Evolutionary conservation across 495 filamentous ascomycete genomes (phyloP), one percentile per base, ranked within the genome.

Genomic region (Endocarpon pusillum): DNA sequence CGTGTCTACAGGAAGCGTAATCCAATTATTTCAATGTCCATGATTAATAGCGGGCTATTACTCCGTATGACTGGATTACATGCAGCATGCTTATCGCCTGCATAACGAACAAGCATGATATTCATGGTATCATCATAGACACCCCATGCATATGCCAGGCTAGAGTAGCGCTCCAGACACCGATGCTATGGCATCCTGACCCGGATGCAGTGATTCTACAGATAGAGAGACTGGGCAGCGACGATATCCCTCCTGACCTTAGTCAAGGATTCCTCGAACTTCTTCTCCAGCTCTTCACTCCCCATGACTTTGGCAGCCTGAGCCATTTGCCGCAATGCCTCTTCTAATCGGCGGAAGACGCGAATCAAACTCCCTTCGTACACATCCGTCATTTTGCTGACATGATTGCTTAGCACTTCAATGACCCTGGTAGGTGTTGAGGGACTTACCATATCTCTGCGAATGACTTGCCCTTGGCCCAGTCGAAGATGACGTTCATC

Each of bases 271-370:
- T 69, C 60, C 52, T 92, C 83, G 44, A 97, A 97, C 50, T 81
- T 96, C 45, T 73, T 59, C 53, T 85, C 75, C 34, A 97, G 64
- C 38, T 94, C 89, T 42, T 93, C 80, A 50, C 75, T 93, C 35
- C 89, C 89, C 91, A 97, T 97, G 34, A 93, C 86, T 57, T 92
- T 94, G 42, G 78, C 71, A 25, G 83, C 89, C 57, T 94, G 79
- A n/a, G 79, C 87, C 71, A 96, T 93, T 55, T 97, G 89, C 42
- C 91, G 69, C n/a, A 97, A 61, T 33, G 93, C 67, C 59, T 97
- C 89, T 56, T 97, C 91, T 22, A 97, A 60, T 15, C 91, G 78
- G 32, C 89, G 75, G 70, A 97, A 96, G 32, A 94, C 73, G 21
- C 89, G 81, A 47, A 97, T 96, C 42, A 97, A 62, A 37, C 78